Evolutionary conservation across 352 stramenopile species (phyloP).

Genomic region (Globisporangium parvum): DNA sequence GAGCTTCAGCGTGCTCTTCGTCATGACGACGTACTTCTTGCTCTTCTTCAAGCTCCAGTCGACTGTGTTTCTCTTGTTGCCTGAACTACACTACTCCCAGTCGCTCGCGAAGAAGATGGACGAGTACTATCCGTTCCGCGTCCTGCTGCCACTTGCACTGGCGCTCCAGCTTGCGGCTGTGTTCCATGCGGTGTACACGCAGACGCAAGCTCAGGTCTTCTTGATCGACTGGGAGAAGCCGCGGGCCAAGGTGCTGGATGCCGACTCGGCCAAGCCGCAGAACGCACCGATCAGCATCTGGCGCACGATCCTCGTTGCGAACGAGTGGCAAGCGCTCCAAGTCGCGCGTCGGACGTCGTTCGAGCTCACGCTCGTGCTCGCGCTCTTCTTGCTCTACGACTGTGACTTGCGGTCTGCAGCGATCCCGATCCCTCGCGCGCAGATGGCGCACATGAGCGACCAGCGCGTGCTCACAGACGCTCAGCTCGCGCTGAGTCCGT

Average conservation of each 20-base stretch:
- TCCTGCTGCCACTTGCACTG: slow-evolving; percentile 79
- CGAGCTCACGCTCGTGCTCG: slow-evolving; percentile 69
- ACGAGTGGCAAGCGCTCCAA: slow-evolving; percentile 93
- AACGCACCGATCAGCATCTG: slow-evolving; percentile 85
- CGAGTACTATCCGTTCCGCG: slow-evolving; percentile 86
- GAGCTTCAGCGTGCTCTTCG: slow-evolving; percentile 58
- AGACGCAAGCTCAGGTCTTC: slow-evolving; percentile 83
- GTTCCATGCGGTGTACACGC: slow-evolving; percentile 59
- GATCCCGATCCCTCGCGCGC: slow-evolving; percentile 43
- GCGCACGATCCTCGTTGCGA: slow-evolving; percentile 92
- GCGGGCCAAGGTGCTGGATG: slow-evolving; percentile 52
- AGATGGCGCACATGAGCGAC: slow-evolving; percentile 42
- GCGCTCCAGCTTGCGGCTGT: slow-evolving; percentile 77
- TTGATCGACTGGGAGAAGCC: slow-evolving; percentile 95
- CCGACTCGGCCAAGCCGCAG: slow-evolving; percentile 36
- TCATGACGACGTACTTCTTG: slow-evolving; percentile 86
- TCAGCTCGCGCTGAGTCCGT: slow-evolving; percentile 66
- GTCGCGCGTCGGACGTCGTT: slow-evolving; percentile 75
- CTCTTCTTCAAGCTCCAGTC: slow-evolving; percentile 94
- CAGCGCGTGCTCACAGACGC: slow-evolving; percentile 37
- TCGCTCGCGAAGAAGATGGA: slow-evolving; percentile 42
- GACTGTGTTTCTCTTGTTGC: slow-evolving; percentile 85
- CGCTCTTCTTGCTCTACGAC: slow-evolving; percentile 88
- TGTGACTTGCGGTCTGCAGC: slow-evolving; percentile 42
- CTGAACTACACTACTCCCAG: slow-evolving; percentile 42